Evolutionary conservation across 768 basidiomycete species (phyloP), one percentile per base, ranked within the genome.

Genomic region (Leucogyrophana mollusca): DNA sequence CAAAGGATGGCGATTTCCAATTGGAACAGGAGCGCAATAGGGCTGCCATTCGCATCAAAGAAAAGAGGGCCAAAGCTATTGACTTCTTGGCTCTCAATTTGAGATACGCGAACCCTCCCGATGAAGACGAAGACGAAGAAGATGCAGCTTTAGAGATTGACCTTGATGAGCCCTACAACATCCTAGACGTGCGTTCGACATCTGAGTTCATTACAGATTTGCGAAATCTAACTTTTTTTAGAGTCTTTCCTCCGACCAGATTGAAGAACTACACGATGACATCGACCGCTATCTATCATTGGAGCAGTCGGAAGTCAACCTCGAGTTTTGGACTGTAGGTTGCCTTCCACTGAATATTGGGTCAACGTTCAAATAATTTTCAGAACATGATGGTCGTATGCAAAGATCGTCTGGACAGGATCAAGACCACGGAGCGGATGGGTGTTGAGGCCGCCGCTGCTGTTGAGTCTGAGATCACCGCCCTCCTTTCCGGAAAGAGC

Each of bases 331-430:
- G 96, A 94, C 94, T 50, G 94, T 93, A 65, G 47, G 80, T 61
- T 33, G 10, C 14, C 23, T 34, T 51, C 24, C 24, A 7, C 16
- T 41, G 34, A 45, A 11, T 32, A 17, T 7, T 36, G n/a, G 34
- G 13, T 42, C 46, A 13, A 5, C 35, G 16, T 36, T 18, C 20
- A 24, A 17, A 6, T 9, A 34, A 38, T 35, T 10, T 2, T 9
- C 56, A 96, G 90, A 89, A 96, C 56, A 96, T 99, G 92, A 89
- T 94, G 83, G 90, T 95, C 8, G 86, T 99, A 3, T 96, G 93
- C 67, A 90, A 92, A 57, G 88, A 95, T 62, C 84, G 86, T 16
- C 64, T 97, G 22, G 93, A 96, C 40, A 76, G 80, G 33, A 78
- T 94, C 57, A 82, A 79, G 55, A 70, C 68, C 32, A 78, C 73